phyloP scores from a whole-genome alignment of 192 early-diverging fungal species.

The Lunasporangiospora selenospora region DNA sequence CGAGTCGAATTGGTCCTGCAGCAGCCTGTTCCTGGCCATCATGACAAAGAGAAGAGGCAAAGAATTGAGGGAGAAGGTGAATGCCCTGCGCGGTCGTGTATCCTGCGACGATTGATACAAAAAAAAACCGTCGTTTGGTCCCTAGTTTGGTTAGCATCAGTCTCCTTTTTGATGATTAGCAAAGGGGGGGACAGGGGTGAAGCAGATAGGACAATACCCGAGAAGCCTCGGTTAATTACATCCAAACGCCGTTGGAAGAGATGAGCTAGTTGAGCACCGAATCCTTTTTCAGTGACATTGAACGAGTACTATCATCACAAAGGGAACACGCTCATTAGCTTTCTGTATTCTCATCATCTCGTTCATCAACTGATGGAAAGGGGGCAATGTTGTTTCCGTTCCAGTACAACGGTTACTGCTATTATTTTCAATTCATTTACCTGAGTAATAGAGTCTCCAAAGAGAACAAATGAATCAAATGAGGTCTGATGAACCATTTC shows the following conservation, averaged over 20 bases:
- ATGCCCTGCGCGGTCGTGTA: constrained; percentile 72
- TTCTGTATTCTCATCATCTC: constrained; percentile 27
- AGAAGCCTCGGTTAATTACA: constrained; percentile 81
- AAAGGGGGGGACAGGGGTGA: no score
- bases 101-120: constrained; percentile 38
- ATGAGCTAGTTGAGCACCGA: constrained; percentile 54
- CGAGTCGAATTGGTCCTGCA: background rate
- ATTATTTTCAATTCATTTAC: no score
- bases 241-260: constrained; percentile 74
- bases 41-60: constrained; percentile 47
- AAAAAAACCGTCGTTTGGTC: background rate
- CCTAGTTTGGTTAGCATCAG: no score
- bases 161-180: no score
- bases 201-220: no score
- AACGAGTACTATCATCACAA: constrained; percentile 2
- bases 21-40: background rate
- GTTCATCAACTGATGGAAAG: no score
- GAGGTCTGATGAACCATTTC: constrained; percentile 20
- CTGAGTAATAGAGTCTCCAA: constrained; percentile 58
- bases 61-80: constrained; percentile 58
- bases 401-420: no score
- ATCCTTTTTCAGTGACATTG: constrained; percentile 52
- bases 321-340: background rate
- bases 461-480: constrained; percentile 30
- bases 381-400: no score